Evolutionary conservation across 108 stramenopile genomes (phyloP), one percentile per base, ranked within the genome.

Genomic region (Cylindrotheca fusiformis): DNA sequence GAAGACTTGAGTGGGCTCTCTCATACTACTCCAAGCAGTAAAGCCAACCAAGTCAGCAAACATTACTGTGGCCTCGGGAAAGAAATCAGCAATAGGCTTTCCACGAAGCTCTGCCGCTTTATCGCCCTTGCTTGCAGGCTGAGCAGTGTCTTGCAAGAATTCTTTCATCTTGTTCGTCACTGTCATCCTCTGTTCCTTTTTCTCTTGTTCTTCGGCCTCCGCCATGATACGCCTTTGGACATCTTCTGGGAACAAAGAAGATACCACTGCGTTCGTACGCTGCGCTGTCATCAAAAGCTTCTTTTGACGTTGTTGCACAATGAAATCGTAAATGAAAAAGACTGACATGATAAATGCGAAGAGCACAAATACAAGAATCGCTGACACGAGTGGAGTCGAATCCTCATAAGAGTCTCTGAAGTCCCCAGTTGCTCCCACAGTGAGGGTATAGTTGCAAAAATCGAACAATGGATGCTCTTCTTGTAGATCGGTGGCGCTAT

Each of bases 31-130:
- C 71, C 71, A 72, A 1, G 71, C 71, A 20, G 71, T 72, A 54
- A 72, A 65, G 2, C 71, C 71, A 17, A 58, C 60, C 14, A 61
- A 26, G 24, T 61, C 60, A 6, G 26, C 58, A 41, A 58, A 58
- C 58, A 58, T 33, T 22, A 71, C 52, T 19, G 70, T 63, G 8
- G 80, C 77, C 48, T 81, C 70, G n/a, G 67, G 56, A 50, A 68
- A 68, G 18, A 68, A 31, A 32, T 68, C 67, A 4, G 67, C 67
- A 58, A 68, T 68, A 21, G 54, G 50, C 32, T 28, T 51, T 32
- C 20, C 20, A 23, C n/a, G 22, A n/a, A 41, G 36, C 14, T 41
- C 36, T 14, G 36, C 14, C 6, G 36, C 36, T 14, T 41, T 41
- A 10, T 41, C 14, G 36, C 10, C 6, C 10, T 41, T 41, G 36